Evolutionary conservation across 441 rosid species (phyloP).

Genomic region (Kokia cookei): DNA sequence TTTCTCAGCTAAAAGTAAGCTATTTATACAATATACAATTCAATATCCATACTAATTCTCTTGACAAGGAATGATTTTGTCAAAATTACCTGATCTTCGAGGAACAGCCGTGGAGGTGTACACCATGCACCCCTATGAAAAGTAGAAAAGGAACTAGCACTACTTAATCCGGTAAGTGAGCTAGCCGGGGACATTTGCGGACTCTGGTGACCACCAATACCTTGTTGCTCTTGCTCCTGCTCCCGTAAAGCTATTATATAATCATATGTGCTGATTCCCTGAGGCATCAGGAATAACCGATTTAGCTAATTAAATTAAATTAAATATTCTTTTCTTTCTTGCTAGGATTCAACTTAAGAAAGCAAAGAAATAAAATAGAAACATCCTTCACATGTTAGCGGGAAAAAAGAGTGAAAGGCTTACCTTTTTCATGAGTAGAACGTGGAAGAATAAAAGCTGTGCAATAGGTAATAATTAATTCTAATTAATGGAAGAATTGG

Average conservation of each 20-base stretch:
- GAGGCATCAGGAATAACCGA: constrained; percentile 2
- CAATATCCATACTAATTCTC: neutral
- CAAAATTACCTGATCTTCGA: constrained; percentile 80
- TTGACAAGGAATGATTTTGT: neutral
- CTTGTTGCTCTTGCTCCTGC: constrained; percentile 93
- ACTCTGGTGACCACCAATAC: constrained; percentile 80
- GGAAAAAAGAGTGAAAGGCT: neutral
- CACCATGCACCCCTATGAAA: constrained; percentile 98
- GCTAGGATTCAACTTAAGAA: neutral
- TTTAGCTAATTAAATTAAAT: neutral
- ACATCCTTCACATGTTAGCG: neutral
- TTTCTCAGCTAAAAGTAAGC: neutral
- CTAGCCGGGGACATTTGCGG: constrained; percentile 95
- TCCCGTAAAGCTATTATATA: constrained; percentile 94
- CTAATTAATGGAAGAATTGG: too few relatives aligned
- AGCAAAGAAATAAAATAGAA: neutral
- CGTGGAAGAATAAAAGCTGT: constrained; percentile 94
- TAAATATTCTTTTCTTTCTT: neutral
- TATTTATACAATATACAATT: neutral
- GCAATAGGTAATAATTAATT: constrained; percentile 54
- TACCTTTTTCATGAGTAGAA: constrained; percentile 91
- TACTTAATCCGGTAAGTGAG: constrained; percentile 93
- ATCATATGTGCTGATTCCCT: constrained; percentile 98
- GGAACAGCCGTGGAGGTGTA: constrained; percentile 91
- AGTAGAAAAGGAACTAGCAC: constrained; percentile 91